Evolutionary conservation across 2,329 filamentous ascomycete genomes (phyloP).

Genomic region (Penicillium frequentans): DNA sequence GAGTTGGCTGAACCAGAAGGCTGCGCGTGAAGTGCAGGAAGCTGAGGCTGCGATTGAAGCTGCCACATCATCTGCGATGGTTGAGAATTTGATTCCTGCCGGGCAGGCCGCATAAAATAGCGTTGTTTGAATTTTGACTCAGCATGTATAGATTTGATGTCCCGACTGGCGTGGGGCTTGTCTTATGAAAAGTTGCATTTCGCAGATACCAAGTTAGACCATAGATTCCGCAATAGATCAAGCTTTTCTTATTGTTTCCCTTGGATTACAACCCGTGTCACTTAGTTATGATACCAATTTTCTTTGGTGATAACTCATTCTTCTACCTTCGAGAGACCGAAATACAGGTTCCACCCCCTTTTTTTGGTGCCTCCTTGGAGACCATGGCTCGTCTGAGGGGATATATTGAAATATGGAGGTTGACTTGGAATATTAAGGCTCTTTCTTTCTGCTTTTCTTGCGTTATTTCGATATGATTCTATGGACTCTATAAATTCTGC

Average conservation of each 20-base stretch:
- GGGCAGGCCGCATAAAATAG: slow-evolving; percentile 15
- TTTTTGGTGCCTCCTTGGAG: too few relatives aligned
- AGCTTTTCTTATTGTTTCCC: neutral
- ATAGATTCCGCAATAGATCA: slow-evolving; percentile 7
- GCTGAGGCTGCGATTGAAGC: slow-evolving; percentile 26
- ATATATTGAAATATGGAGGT: too few relatives aligned
- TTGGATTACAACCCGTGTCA: neutral
- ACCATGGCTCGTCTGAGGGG: too few relatives aligned
- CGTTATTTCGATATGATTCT: too few relatives aligned
- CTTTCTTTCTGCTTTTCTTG: too few relatives aligned
- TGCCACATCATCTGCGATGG: slow-evolving; percentile 10
- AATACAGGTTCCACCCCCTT: too few relatives aligned
- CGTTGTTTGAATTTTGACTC: neutral
- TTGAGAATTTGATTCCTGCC: slow-evolving; percentile 17
- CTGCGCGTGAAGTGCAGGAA: slow-evolving; percentile 59
- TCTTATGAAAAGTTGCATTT: slow-evolving; percentile 15
- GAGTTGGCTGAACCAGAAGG: slow-evolving; percentile 72
- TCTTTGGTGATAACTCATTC: too few relatives aligned
- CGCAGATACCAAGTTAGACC: slow-evolving; percentile 16
- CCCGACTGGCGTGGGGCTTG: slow-evolving; percentile 3
- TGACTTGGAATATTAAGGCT: too few relatives aligned
- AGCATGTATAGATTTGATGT: neutral
- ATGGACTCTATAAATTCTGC: too few relatives aligned
- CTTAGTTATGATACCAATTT: neutral
- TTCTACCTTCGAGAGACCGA: too few relatives aligned